Conservation (phyloP, 179 eudicot species). For the Camellia oleifera region DNA sequence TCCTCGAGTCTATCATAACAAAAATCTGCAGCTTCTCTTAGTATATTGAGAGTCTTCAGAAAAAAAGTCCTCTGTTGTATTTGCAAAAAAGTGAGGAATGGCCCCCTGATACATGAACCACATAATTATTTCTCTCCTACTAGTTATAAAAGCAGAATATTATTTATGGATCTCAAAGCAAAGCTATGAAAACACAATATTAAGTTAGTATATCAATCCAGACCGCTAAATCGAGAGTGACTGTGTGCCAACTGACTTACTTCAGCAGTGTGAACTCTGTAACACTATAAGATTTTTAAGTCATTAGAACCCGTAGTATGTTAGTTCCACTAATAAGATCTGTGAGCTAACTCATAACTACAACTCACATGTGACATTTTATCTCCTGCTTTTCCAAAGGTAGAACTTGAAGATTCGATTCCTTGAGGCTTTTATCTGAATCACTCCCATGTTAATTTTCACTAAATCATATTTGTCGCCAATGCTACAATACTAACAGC, state of each 20-base stretch:
- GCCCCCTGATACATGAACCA: slow-evolving; percentile 35
- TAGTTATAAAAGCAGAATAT: background rate
- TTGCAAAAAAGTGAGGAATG: slow-evolving; percentile 45
- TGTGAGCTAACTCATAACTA: background rate
- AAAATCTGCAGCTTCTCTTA: slow-evolving; percentile 41
- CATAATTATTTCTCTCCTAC: background rate
- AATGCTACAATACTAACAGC: background rate
- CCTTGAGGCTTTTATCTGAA: background rate
- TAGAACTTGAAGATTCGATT: background rate
- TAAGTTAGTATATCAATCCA: background rate
- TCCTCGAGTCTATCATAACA: slow-evolving; percentile 25
- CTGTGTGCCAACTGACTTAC: background rate
- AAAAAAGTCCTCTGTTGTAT: slow-evolving; percentile 39
- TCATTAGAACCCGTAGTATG: background rate
- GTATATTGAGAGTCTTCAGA: slow-evolving; percentile 27
- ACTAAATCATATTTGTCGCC: background rate
- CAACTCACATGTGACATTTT: background rate
- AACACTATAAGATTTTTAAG: background rate
- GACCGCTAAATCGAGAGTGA: too few relatives aligned
- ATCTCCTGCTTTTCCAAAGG: background rate
- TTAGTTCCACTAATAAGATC: background rate
- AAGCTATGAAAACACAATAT: background rate
- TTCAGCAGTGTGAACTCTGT: background rate
- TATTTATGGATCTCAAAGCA: background rate
- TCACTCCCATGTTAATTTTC: background rate